Evolutionary conservation across 441 rosid genomes (phyloP), one percentile per base, ranked within the genome.

Genomic region (Gossypium laxum): DNA sequence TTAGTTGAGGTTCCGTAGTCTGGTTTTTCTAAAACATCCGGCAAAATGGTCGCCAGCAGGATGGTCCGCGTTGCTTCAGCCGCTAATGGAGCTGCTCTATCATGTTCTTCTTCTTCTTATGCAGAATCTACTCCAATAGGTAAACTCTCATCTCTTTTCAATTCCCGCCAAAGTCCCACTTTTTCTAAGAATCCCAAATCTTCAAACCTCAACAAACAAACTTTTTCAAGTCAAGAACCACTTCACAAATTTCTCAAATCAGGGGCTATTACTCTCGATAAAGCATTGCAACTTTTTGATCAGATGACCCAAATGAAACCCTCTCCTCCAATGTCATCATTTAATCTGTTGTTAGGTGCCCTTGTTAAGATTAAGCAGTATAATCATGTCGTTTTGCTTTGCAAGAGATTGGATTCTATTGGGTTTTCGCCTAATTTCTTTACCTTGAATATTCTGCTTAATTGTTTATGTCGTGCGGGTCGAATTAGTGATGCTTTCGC

Each of bases 401-500:
- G 59, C 60, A 47, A 67, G n/a, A 65, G 19, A 56, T 48, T 77
- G 73, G 75, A 43, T 8, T 41, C 62, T 26, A 47, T 12, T 8
- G 77, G 80, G 18, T 19, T 77, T 34, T 21, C 71, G 30, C 71
- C 63, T 50, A 67, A 77, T 72, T 72, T 68, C 34, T 6, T 63
- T 57, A 74, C 79, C 7, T 60, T 79, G 55, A 79, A 75, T 54
- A 74, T 79, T 54, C 41, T 79, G 76, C 54, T 82, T 48, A 72
- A 74, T 70, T 79, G 76, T 68, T 67, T 77, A 11, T 60, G 79
- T 60, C 50, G 65, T 28, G 28, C 19, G 64, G 34, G 68, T 60
- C 61, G 74, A 58, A 67, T 70, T 0, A 19, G 63, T 43, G 81
- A 72, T 26, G 81, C 77, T 55, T 67, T 76, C 19, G 51, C 75